Evolutionary conservation across 441 rosid species (phyloP).

Genomic region (Eruca vesicaria): DNA sequence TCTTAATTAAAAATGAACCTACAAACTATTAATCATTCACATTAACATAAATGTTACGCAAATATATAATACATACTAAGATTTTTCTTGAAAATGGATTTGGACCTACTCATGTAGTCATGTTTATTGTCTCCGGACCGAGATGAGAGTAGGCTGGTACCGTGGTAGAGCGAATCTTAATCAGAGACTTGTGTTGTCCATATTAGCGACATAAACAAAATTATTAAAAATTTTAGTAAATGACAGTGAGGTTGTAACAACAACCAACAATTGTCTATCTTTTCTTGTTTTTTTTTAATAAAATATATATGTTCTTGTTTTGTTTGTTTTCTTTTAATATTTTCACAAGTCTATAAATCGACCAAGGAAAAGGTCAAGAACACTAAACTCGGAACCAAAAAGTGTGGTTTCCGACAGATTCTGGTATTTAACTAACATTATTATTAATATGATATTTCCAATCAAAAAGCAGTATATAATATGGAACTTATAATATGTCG

Average conservation of each 20-base stretch:
- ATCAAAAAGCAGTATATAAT: not conserved
- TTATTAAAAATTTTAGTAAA: not conserved
- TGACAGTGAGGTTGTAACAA: slow-evolving; percentile 13
- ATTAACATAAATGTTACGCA: not conserved
- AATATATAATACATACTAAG: not conserved
- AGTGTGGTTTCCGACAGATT: not conserved
- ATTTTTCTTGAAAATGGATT: not conserved
- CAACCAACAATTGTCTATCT: not conserved
- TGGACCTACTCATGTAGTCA: slow-evolving; percentile 2
- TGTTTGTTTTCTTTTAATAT: not conserved
- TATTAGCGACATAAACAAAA: slow-evolving; percentile 13
- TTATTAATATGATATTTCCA: not conserved
- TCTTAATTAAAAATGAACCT: not conserved
- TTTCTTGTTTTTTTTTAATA: not conserved
- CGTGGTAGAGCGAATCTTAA: not conserved
- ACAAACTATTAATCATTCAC: not conserved
- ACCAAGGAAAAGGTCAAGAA: not conserved
- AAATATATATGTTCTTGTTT: not conserved
- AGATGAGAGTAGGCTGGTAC: slow-evolving; percentile 2
- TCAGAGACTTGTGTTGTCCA: slow-evolving; percentile 6
- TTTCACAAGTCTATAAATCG: not conserved
- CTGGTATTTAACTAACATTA: not conserved
- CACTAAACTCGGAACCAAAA: not conserved
- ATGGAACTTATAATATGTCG: not conserved
- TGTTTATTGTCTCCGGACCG: not conserved